These are phyloP conservation scores for Eucalyptus sideroxylon DNA, from an alignment of 345 rosid species.

Conservation along the genomic window DNA sequence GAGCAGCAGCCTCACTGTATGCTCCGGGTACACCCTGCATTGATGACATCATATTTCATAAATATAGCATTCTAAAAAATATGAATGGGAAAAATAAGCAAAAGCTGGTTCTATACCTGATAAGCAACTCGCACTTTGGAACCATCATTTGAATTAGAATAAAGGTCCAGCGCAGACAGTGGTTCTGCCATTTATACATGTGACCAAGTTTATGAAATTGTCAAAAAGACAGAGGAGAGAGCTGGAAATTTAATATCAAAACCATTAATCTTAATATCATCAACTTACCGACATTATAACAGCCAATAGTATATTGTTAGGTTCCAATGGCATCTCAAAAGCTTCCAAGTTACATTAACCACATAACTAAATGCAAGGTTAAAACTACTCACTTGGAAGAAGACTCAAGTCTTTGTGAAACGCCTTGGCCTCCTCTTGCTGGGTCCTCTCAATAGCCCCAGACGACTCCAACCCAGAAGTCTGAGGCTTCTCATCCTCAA, in stretches of 20 bases:
- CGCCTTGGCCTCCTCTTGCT: slow-evolving; percentile 10
- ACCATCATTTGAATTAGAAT: too few relatives aligned
- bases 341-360: background rate
- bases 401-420: slow-evolving; percentile 67
- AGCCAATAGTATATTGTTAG: background rate
- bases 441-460: slow-evolving; percentile 18
- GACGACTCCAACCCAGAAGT: slow-evolving; percentile 24
- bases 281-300: background rate
- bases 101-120: too few relatives aligned
- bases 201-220: too few relatives aligned
- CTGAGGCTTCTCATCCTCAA: slow-evolving; percentile 46
- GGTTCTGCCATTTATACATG: too few relatives aligned
- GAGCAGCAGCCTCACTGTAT: slow-evolving; percentile 86
- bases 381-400: slow-evolving; percentile 68
- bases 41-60: background rate
- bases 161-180: too few relatives aligned
- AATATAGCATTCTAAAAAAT: background rate
- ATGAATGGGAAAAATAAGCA: background rate
- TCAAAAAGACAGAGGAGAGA: too few relatives aligned
- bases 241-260: too few relatives aligned
- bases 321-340: background rate
- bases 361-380: background rate
- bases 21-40: slow-evolving; percentile 91
- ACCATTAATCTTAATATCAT: background rate
- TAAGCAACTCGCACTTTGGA: too few relatives aligned